Base-by-base conservation (phyloP, 345 rosid species). In the Lepidium aucheri region DNA sequence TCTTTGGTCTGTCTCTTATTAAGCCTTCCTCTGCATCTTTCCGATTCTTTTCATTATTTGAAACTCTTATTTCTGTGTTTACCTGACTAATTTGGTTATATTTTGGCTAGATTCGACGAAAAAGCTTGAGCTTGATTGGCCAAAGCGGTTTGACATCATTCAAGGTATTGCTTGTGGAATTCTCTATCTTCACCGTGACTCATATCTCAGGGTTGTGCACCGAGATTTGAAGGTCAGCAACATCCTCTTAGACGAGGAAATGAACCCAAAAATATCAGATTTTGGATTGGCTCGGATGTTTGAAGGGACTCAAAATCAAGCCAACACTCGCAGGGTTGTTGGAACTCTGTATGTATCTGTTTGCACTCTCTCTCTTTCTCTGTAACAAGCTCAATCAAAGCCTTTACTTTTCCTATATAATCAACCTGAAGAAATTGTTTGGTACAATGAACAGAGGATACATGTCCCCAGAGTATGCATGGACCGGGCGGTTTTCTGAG, bases 381-480 rank as follows among this genome's bases (percentile, higher is more conserved):
- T 0, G 18, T 59, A 51, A 50, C 20, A 51, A 47, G 2, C 43
- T 28, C 35, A 38, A 9, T 59, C 52, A 49, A 50, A 70, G 41
- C 14, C 15, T 41, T 28, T 38, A 6, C 20, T 36, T 28, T 63
- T 8, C 45, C 34, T 51, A 30, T 5, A 41, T 53, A 20, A 18
- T 43, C 45, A 67, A 43, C 16, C 54, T 41, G 52, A 58, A 2
- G 2, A 16, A 36, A 17, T 8, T 17, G 12, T 55, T 45, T 71
- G 59, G 18, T 32, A 17, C 9, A 17, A 64, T 64, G 60, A 56
- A 41, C 77, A 85, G 96, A 47, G 89, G 96, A 28, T 90, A 86
- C 39, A 88, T 86, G 93, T 79, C 97, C 1, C 93, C 91, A 1
- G 89, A 90, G 46, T 83, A 91, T 45, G 94, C 91, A 9, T 75